Conservation (phyloP, 164 flowering plant genomes). For the Dillenia turbinata region DNA sequence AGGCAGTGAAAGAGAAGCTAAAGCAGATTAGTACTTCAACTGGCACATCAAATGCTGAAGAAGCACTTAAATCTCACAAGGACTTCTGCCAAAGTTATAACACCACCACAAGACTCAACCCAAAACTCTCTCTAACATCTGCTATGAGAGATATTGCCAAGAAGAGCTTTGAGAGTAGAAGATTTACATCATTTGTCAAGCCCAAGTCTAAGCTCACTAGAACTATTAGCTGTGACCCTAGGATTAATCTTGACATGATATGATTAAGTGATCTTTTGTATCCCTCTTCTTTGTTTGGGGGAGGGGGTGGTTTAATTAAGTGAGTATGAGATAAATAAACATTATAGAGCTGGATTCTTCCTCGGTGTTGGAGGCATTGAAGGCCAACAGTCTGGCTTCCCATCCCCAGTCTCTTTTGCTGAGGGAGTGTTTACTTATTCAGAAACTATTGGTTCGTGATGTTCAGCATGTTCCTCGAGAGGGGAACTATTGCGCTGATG, state of each 20-base stretch:
- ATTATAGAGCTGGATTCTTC: too few species aligned
- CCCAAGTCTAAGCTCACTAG: slow-evolving; percentile 18
- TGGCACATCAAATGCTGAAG: slow-evolving; percentile 18
- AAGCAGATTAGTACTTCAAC: neutral
- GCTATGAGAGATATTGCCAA: slow-evolving; percentile 48
- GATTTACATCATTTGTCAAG: neutral
- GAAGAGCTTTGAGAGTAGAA: slow-evolving; percentile 26
- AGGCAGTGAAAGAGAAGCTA: slow-evolving; percentile 49
- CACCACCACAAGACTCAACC: slow-evolving; percentile 44
- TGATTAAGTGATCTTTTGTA: neutral
- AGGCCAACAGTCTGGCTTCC: too few species aligned
- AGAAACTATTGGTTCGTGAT: too few species aligned
- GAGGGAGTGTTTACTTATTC: too few species aligned
- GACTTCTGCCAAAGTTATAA: slow-evolving; percentile 46
- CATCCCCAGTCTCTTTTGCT: too few species aligned
- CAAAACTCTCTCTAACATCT: slow-evolving; percentile 42
- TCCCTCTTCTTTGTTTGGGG: too few species aligned
- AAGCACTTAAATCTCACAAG: slow-evolving; percentile 43
- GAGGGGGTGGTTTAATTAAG: too few species aligned
- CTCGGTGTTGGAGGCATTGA: too few species aligned
- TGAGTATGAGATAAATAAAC: too few species aligned
- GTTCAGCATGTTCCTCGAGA: too few species aligned
- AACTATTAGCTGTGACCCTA: slow-evolving; percentile 29
- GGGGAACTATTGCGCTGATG: too few species aligned
- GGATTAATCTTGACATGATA: slow-evolving; percentile 9